phyloP scores from a whole-genome alignment of 495 filamentous ascomycete genomes.

The Hypoxylon perforatum region DNA sequence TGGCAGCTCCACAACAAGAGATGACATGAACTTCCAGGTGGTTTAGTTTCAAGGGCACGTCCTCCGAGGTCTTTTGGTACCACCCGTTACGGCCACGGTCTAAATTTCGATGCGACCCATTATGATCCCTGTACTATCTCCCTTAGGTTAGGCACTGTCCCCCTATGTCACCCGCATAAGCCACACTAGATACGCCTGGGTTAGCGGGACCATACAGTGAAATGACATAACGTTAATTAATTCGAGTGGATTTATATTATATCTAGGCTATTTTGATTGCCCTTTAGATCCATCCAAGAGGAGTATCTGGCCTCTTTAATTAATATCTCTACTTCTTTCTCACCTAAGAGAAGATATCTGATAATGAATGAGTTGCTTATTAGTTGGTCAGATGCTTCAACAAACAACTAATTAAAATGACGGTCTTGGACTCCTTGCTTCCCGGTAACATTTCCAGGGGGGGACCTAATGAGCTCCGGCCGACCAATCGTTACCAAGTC shows the following conservation, averaged over 20 bases:
- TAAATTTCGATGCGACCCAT: background rate
- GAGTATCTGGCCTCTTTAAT: constrained; percentile 17
- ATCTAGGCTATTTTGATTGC: background rate
- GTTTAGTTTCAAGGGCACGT: no score
- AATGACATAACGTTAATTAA: constrained; percentile 41
- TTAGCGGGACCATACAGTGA: constrained; percentile 27
- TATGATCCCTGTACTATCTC: constrained; percentile 4
- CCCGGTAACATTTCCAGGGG: constrained; percentile 15
- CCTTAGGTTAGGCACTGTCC: no score
- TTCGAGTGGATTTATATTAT: background rate
- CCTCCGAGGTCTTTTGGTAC: constrained; percentile 23
- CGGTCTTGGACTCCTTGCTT: constrained; percentile 5
- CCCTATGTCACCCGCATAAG: constrained; percentile 14
- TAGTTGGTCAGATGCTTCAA: background rate
- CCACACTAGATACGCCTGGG: constrained; percentile 25
- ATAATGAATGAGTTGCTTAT: background rate
- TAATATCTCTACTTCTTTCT: background rate
- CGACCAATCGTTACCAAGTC: constrained; percentile 13
- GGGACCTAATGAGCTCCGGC: constrained; percentile 11
- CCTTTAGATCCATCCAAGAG: background rate
- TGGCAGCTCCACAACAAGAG: constrained; percentile 38
- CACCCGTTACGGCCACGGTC: constrained; percentile 27
- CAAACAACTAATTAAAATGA: background rate
- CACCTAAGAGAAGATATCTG: background rate
- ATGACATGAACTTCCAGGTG: constrained; percentile 20